phyloP scores from a whole-genome alignment of 208 protist genomes.

The Trypanosoma melophagium region DNA sequence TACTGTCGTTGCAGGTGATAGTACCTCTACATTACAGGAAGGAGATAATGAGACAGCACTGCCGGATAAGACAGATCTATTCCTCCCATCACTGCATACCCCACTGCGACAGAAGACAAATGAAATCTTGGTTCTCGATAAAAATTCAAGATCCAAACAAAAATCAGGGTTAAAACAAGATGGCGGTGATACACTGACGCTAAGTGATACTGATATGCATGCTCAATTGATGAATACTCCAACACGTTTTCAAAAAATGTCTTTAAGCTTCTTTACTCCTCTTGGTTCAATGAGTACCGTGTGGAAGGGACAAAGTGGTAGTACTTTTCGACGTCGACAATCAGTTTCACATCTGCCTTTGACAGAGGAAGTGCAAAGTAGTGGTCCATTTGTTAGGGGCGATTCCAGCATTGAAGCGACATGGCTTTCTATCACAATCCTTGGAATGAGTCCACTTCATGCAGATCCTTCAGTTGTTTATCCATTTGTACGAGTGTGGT shows the following conservation, averaged over 20 bases:
- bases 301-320: neutral
- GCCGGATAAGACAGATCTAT: neutral
- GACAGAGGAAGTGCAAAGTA: too few relatives aligned
- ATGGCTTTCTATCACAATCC: conserved; percentile 48
- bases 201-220: neutral
- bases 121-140: too few relatives aligned
- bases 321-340: neutral
- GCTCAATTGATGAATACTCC: neutral
- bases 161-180: neutral
- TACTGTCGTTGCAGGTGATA: too few relatives aligned
- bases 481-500: conserved; percentile 83
- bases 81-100: neutral
- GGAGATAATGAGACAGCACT: neutral
- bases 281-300: neutral
- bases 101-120: neutral
- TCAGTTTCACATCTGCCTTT: too few relatives aligned
- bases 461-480: conserved; percentile 66
- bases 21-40: too few relatives aligned
- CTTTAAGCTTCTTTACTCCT: neutral
- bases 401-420: neutral
- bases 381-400: too few relatives aligned
- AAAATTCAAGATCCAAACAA: neutral
- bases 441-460: conserved; percentile 73
- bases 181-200: neutral
- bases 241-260: neutral